Evolutionary conservation across 768 basidiomycete genomes (phyloP).

Genomic region (Lyophyllum atratum): DNA sequence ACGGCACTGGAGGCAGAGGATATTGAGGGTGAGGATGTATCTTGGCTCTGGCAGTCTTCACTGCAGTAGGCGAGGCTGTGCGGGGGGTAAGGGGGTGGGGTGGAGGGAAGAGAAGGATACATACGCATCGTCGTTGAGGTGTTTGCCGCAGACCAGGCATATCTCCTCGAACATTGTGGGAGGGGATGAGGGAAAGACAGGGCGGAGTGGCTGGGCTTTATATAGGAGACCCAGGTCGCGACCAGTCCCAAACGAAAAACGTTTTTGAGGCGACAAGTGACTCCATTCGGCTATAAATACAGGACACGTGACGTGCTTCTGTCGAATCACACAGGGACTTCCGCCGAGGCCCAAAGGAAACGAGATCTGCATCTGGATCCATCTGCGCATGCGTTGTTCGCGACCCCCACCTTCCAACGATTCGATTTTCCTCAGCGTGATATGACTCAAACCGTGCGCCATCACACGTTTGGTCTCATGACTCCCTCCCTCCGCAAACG

Average conservation of each 20-base stretch:
- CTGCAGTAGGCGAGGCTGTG: constrained; percentile 69
- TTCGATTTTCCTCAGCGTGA: constrained; percentile 6
- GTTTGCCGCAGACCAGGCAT: constrained; percentile 72
- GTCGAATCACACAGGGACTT: constrained; percentile 12
- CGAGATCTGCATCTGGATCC: constrained; percentile 13
- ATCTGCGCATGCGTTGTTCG: no score
- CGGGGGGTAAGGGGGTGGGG: constrained; percentile 19
- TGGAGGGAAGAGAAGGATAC: constrained; percentile 25
- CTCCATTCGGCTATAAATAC: constrained; percentile 28
- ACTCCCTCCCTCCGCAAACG: constrained; percentile 22
- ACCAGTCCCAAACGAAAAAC: constrained; percentile 37
- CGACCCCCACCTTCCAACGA: no score
- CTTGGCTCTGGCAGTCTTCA: constrained; percentile 62
- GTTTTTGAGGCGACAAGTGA: constrained; percentile 36
- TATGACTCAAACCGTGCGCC: constrained; percentile 18
- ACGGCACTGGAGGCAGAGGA: constrained; percentile 69
- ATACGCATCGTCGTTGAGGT: constrained; percentile 64
- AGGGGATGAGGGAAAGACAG: constrained; percentile 11
- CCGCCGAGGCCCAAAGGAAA: constrained; percentile 16
- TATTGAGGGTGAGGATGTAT: constrained; percentile 66
- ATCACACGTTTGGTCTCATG: constrained; percentile 32
- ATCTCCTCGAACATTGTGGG: constrained; percentile 74
- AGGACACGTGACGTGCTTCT: constrained; percentile 19
- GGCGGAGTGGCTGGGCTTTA: constrained; percentile 24
- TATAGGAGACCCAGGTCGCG: constrained; percentile 37